Evolutionary conservation across 1,284 basidiomycete species (phyloP), one percentile per base, ranked within the genome.

Genomic region (Schizophyllum amplum): DNA sequence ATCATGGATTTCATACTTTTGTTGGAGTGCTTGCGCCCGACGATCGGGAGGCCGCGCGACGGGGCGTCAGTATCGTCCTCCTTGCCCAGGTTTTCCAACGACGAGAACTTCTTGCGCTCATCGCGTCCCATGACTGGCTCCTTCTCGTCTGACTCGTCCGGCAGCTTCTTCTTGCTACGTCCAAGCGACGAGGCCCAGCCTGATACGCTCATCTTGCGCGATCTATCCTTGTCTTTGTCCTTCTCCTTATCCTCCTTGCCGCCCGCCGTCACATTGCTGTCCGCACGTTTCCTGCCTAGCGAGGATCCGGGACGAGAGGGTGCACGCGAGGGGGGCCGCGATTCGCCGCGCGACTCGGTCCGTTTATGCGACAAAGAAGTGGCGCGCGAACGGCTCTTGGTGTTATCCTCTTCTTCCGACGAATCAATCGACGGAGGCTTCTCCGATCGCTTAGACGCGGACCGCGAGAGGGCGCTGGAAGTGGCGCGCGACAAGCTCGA

Each of bases 151-250:
- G 83, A 79, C 60, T 78, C 80, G 59, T 86, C 81, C 64, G 80
- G 81, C n/a, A n/a, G n/a, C 60, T 78, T 79, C 67, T 81, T 87
- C 75, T 82, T 86, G 54, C 74, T 72, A 23, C 79, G 72, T 3
- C 80, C 79, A 4, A 87, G 75, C 22, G 79, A 80, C 54, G 75
- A 81, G 55, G 83, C 82, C 85, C 87, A 88, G 2, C 81, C 84
- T 1, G 83, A 73, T 21, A 88, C 75, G 60, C 75, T 80, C 63
- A 78, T 69, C 63, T 70, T 67, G 24, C 68, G 66, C 7, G 70
- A 54, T 54, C 70, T 71, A 25, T 75, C 69, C 53, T 71, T 71
- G 23, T 72, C 69, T 27, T 73, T 47, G 23, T 53, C 27, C 20
- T 56, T 48, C 6, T 55, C 59, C 42, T 60, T 64, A 1, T 63